A percentile compares a stretch with the other conserved stretches of the same genome.
phyloP scores from a whole-genome alignment of 106 monocot species.

The Platanthera zijinensis region DNA sequence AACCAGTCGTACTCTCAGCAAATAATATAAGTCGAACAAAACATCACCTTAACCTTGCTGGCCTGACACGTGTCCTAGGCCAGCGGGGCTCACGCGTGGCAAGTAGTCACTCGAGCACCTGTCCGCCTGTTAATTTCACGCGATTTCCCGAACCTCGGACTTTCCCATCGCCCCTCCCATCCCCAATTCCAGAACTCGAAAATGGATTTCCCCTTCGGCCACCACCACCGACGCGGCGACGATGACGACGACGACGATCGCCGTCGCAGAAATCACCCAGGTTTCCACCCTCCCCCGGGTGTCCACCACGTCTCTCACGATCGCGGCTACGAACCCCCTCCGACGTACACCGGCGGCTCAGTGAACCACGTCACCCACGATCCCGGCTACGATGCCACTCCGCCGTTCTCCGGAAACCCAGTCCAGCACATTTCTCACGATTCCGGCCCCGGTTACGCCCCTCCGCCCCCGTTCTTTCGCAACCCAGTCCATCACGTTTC shows the following conservation, averaged over 20 bases:
- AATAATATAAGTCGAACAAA: too few relatives aligned
- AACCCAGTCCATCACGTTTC: neutral
- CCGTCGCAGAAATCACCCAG: neutral
- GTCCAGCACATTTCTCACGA: neutral
- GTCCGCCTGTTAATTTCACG: too few relatives aligned
- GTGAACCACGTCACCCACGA: neutral
- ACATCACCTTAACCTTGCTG: too few relatives aligned
- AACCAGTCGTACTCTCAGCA: too few relatives aligned
- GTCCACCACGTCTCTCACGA: neutral
- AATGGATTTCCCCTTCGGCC: slow-evolving; percentile 3
- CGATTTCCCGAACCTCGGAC: too few relatives aligned
- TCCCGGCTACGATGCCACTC: neutral
- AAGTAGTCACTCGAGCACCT: too few relatives aligned
- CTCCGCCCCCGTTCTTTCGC: neutral
- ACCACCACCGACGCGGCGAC: neutral
- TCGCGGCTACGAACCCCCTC: slow-evolving; percentile 4
- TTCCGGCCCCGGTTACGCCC: neutral
- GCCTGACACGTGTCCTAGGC: too few relatives aligned
- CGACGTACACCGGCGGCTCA: neutral
- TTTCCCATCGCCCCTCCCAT: too few relatives aligned
- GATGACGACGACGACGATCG: neutral
- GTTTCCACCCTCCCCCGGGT: neutral
- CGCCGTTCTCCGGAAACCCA: neutral
- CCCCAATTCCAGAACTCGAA: neutral
- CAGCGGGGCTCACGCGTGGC: too few relatives aligned